Percentiles rank a stretch among this genome's conserved stretches.
phyloP scores from a whole-genome alignment of 305 asterid species.

The Ajuga reptans region DNA sequence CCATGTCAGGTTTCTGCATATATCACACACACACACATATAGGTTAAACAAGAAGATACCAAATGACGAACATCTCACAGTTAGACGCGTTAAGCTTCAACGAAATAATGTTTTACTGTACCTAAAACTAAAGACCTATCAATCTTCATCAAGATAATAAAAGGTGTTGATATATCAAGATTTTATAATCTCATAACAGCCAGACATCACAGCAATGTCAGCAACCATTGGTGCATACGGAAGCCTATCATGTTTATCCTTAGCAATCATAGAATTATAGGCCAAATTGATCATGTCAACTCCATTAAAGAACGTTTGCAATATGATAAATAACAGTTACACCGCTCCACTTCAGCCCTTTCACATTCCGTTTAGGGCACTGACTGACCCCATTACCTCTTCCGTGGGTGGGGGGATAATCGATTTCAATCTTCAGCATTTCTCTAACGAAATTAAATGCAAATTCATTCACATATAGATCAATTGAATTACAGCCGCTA shows the following conservation, averaged over 20 bases:
- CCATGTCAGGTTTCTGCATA: constrained; percentile 83
- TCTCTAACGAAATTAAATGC: not conserved
- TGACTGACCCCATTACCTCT: not conserved
- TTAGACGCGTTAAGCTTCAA: not conserved
- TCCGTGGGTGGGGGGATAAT: not conserved
- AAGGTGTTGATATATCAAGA: not conserved
- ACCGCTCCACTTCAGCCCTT: not conserved
- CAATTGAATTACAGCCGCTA: not conserved
- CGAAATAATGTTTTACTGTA: not conserved
- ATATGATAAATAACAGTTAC: not conserved
- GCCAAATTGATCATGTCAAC: not conserved
- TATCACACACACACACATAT: not conserved
- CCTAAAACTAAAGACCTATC: not conserved
- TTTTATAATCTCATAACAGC: not conserved
- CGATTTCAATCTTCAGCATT: not conserved
- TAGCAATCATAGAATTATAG: not conserved
- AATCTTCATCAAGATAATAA: not conserved
- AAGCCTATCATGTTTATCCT: not conserved
- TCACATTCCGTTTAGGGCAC: not conserved
- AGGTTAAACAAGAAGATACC: not conserved
- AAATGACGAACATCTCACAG: not conserved
- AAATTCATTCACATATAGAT: not conserved
- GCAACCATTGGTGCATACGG: not conserved
- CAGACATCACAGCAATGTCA: not conserved
- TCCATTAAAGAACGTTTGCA: not conserved